These are phyloP conservation scores for Abelmoschus esculentus DNA, from an alignment of 345 rosid genomes.

Conservation along the genomic window DNA sequence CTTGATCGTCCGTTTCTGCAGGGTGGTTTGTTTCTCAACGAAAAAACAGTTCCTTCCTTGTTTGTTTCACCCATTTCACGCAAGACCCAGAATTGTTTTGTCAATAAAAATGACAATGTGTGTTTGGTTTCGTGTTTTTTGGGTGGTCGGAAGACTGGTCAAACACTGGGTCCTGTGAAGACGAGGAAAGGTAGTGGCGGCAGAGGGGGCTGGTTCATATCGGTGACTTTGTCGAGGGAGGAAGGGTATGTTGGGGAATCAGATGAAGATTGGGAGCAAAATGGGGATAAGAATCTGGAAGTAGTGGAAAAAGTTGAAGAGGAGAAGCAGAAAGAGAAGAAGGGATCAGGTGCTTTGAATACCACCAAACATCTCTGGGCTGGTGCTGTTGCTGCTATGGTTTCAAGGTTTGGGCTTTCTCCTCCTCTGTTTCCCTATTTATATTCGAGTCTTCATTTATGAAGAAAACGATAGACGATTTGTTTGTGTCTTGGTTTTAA, in stretches of 20 bases:
- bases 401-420: slow-evolving; percentile 49
- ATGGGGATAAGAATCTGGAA: slow-evolving; percentile 23
- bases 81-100: not conserved
- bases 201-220: slow-evolving; percentile 34
- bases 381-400: slow-evolving; percentile 87
- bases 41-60: slow-evolving; percentile 32
- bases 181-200: slow-evolving; percentile 19
- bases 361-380: slow-evolving; percentile 81
- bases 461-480: not conserved
- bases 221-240: slow-evolving; percentile 57
- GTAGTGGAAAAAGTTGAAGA: slow-evolving; percentile 16
- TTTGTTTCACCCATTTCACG: slow-evolving; percentile 25
- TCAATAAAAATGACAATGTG: not conserved
- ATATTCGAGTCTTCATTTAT: not conserved
- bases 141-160: slow-evolving; percentile 6
- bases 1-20: slow-evolving; percentile 16
- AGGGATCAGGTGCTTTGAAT: slow-evolving; percentile 50
- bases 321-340: slow-evolving; percentile 24
- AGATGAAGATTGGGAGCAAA: slow-evolving; percentile 23
- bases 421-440: not conserved
- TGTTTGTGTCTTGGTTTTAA: too few relatives aligned
- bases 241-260: slow-evolving; percentile 46
- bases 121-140: slow-evolving; percentile 15
- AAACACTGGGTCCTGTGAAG: slow-evolving; percentile 26
- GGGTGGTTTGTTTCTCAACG: slow-evolving; percentile 53